Evolutionary conservation across 192 early-diverging fungal species (phyloP), one percentile per base, ranked within the genome.

Genomic region (Backusella morwellensis): DNA sequence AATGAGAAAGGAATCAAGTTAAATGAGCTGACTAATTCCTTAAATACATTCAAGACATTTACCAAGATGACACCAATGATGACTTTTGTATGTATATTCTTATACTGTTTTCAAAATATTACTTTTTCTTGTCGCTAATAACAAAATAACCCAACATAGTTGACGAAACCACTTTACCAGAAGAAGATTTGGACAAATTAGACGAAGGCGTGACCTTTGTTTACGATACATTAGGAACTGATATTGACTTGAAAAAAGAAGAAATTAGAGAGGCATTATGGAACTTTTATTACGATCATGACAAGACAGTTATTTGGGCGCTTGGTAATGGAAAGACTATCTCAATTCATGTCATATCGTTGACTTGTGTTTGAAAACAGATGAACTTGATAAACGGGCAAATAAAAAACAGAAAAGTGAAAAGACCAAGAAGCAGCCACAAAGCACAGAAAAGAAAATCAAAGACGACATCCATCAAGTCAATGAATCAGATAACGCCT

Each of bases 231-330:
- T 79, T 95, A 14, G 95, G 92, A 26, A 68, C 78, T 0, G 81
- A 85, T 34, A 84, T 85, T 12, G 77, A 75, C 8, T 80, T 96
- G n/a, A 75, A 86, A 21, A 85, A 89, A 76, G 79, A 86, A 56
- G 90, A 93, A 68, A 94, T 96, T 19, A 87, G 88, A 76, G 87
- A 89, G 72, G 83, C 92, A 26, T 82, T 96, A 70, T 91, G 90
- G 88, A 84, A 93, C 74, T 88, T 91, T 73, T 93, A 91, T 75
- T 93, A 91, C 81, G 90, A 96, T 77, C 78, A 84, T n/a, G 85
- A 88, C 35, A 76, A 91, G 38, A 87, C 94, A 6, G 81, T 93
- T 21, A 87, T 89, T 52, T 91, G 86, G 80, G 82, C 94, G 17
- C 82, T 88, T n/a, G 92, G 94, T 95, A 44, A 90, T 83, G 88